Conservation (phyloP, 164 flowering plant species). For the Aristolochia fimbriata region DNA sequence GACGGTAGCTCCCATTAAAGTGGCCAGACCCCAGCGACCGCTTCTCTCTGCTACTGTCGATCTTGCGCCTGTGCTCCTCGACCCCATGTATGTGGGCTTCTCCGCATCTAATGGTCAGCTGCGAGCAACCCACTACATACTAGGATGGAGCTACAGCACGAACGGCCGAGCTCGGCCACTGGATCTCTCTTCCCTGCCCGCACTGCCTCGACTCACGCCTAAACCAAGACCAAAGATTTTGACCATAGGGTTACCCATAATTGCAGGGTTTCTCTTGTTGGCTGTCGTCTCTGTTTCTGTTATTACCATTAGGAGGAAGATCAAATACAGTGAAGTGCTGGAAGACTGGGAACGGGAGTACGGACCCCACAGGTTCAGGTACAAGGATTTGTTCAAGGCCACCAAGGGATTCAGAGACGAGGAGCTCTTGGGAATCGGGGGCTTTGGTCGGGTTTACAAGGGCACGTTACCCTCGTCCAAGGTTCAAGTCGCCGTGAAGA, state of each 20-base stretch:
- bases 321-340: slow-evolving; percentile 36
- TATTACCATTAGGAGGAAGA: slow-evolving; percentile 12
- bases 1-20: slow-evolving; percentile 13
- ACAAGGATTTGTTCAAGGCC: slow-evolving; percentile 53
- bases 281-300: slow-evolving; percentile 11
- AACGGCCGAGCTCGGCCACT: slow-evolving; percentile 11
- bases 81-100: slow-evolving; percentile 14
- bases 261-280: background rate
- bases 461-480: slow-evolving; percentile 39
- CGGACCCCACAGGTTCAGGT: slow-evolving; percentile 59
- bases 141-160: slow-evolving; percentile 15
- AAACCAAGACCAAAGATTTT: background rate
- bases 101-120: slow-evolving; percentile 1
- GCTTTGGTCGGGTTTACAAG: slow-evolving; percentile 67
- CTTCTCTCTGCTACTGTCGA: slow-evolving; percentile 8
- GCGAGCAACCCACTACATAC: slow-evolving; percentile 5
- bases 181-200: slow-evolving; percentile 7
- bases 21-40: slow-evolving; percentile 10
- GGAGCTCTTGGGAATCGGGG: slow-evolving; percentile 59
- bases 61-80: slow-evolving; percentile 5
- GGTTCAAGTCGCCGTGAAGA: slow-evolving; percentile 55
- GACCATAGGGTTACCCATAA: slow-evolving; percentile 5
- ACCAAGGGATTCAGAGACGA: slow-evolving; percentile 55
- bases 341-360: slow-evolving; percentile 65
- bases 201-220: slow-evolving; percentile 1